Evolutionary conservation across 2,329 filamentous ascomycete genomes (phyloP), one percentile per base, ranked within the genome.

Genomic region (Thielaviopsis punctulata): DNA sequence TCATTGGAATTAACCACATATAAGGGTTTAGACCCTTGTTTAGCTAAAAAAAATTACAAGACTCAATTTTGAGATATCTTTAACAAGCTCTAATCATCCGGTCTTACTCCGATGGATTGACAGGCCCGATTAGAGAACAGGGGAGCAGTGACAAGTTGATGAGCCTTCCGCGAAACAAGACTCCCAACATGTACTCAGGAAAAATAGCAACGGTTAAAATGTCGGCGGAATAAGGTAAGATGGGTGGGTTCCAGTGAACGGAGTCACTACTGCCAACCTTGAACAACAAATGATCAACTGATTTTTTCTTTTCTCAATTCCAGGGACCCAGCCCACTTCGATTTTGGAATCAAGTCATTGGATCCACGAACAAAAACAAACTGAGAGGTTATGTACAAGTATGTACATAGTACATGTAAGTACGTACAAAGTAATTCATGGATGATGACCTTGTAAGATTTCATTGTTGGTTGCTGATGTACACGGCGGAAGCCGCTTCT

Each of bases 51-150:
- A n/a, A n/a, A n/a, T n/a, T n/a, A n/a, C n/a, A n/a, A n/a, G n/a
- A n/a, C n/a, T n/a, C n/a, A n/a, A n/a, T n/a, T n/a, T n/a, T n/a
- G n/a, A n/a, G 19, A n/a, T 15, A 49, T 19, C 24, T 23, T 49
- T 36, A 33, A 25, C 43, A 18, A 19, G 44, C 24, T 46, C 15
- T 49, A 15, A 25, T 21, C 41, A 23, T 25, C 48, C 33, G n/a
- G 33, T 43, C 18, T 41, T 30, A 6, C 36, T 6, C 36, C 36
- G 36, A 41, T 41, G 36, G 36, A 41, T 41, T 41, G 36, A 19
- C 36, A 41, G 36, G 33, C 52, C 55, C 12, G 51, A 58, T 22
- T 56, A 59, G 19, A 58, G 56, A 23, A 58, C 58, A 22, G 57
- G 57, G 15, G 57, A 58, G 48, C 22, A 15, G 18, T 45, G 45